A percentile compares a stretch with the other conserved stretches of the same genome.
phyloP scores from a whole-genome alignment of 1,284 basidiomycete species.

The Puccinia sorghi region DNA sequence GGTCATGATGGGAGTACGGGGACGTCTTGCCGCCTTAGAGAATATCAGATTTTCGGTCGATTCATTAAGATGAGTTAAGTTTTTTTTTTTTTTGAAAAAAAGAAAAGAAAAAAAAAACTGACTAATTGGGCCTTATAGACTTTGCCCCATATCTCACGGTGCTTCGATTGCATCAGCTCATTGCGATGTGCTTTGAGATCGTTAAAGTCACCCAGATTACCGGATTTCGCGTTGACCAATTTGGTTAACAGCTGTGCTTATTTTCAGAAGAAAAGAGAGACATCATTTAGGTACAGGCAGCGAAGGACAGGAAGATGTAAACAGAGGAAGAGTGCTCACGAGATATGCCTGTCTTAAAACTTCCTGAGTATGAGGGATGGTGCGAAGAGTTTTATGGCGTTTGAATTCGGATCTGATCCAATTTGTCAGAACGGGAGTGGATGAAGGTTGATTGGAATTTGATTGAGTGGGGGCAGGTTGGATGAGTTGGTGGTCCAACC shows the following conservation, averaged over 20 bases:
- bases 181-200: neutral
- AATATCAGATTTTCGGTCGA: neutral
- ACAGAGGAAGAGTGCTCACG: neutral
- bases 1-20: constrained; percentile 38
- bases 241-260: constrained; percentile 21
- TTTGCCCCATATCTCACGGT: constrained; percentile 9
- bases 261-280: neutral
- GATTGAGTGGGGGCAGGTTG: neutral
- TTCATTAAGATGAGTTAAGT: neutral
- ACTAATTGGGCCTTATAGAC: constrained; percentile 7
- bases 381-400: neutral
- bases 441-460: neutral
- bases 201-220: neutral
- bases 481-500: neutral
- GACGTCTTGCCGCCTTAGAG: neutral
- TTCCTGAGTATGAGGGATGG: constrained; percentile 31
- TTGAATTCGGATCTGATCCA: constrained; percentile 27
- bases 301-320: neutral
- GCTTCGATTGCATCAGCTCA: neutral
- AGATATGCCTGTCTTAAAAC: constrained; percentile 12
- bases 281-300: no score
- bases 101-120: neutral
- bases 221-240: neutral
- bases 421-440: constrained; percentile 19
- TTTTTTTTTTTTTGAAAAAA: neutral